Evolutionary conservation across 1,139 yeast species (phyloP).

Genomic region (Protomyces lactucae-debilis): DNA sequence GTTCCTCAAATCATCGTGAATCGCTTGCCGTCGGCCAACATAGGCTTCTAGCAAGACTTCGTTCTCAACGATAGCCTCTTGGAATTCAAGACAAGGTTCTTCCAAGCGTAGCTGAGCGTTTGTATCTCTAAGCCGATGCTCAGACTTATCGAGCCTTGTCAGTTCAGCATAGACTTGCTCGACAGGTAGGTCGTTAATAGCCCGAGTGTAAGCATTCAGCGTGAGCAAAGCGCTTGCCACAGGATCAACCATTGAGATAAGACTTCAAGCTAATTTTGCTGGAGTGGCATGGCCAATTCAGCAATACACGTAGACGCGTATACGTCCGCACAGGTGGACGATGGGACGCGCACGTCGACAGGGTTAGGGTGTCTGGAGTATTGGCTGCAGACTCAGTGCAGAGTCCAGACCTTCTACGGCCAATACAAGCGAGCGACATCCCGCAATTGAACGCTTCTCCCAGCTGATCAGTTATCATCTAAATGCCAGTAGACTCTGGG

Average conservation of each 20-base stretch:
- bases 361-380: too few relatives aligned
- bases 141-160: slow-evolving; percentile 37
- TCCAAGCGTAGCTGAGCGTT: slow-evolving; percentile 34
- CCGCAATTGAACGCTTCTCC: too few relatives aligned
- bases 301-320: too few relatives aligned
- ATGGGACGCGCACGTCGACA: too few relatives aligned
- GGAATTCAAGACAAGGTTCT: slow-evolving; percentile 29
- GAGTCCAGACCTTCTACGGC: too few relatives aligned
- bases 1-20: slow-evolving; percentile 26
- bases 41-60: slow-evolving; percentile 33
- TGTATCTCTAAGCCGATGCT: slow-evolving; percentile 36
- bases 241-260: slow-evolving; percentile 3
- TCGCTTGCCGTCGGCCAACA: slow-evolving; percentile 32
- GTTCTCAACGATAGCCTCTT: slow-evolving; percentile 35
- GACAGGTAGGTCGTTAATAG: slow-evolving; percentile 29
- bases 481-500: too few relatives aligned
- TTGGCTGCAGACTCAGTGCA: too few relatives aligned
- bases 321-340: too few relatives aligned
- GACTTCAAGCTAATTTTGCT: too few relatives aligned
- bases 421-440: too few relatives aligned
- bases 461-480: too few relatives aligned
- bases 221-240: neutral
- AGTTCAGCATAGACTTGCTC: slow-evolving; percentile 33
- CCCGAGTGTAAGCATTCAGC: slow-evolving; percentile 26
- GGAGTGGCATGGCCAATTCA: too few relatives aligned